Percentiles rank a stretch among this genome's conserved stretches.
Evolutionary conservation across 371 early-diverging fungal species (phyloP).

Genomic region (Batrachochytrium dendrobatidis): DNA sequence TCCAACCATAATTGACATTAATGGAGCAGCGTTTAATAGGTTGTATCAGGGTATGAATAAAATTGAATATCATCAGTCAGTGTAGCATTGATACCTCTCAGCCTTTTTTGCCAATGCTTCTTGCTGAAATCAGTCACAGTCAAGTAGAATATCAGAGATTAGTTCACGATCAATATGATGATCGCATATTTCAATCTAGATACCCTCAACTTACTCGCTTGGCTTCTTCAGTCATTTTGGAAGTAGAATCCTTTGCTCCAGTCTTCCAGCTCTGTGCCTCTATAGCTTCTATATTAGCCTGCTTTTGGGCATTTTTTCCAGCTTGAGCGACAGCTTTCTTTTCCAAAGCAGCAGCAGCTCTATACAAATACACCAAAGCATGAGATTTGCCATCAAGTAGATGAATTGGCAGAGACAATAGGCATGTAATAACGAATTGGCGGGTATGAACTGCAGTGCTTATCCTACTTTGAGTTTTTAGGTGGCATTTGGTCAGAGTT

Average conservation of each 20-base stretch:
- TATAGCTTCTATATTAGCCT: constrained; percentile 19
- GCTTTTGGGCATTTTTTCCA: constrained; percentile 11
- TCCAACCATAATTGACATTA: neutral
- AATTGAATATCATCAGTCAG: neutral
- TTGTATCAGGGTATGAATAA: neutral
- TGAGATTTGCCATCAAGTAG: too few relatives aligned
- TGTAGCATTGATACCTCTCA: constrained; percentile 18
- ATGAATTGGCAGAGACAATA: too few relatives aligned
- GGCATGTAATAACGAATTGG: too few relatives aligned
- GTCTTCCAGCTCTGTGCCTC: constrained; percentile 24
- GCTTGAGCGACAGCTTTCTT: constrained; percentile 14
- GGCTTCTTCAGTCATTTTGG: constrained; percentile 23
- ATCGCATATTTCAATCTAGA: neutral
- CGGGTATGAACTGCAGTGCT: too few relatives aligned
- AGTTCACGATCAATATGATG: neutral
- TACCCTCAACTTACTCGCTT: constrained; percentile 17
- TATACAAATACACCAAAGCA: neutral
- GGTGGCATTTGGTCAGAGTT: too few relatives aligned
- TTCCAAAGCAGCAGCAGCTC: neutral
- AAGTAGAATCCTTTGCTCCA: constrained; percentile 26
- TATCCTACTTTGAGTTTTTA: too few relatives aligned
- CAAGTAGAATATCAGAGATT: neutral
- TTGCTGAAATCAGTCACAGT: constrained; percentile 5
- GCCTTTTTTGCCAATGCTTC: constrained; percentile 33
- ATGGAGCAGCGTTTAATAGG: neutral